These are phyloP conservation scores for Solanum arcanum DNA, from an alignment of 257 asterid genomes.

Conservation along the genomic window DNA sequence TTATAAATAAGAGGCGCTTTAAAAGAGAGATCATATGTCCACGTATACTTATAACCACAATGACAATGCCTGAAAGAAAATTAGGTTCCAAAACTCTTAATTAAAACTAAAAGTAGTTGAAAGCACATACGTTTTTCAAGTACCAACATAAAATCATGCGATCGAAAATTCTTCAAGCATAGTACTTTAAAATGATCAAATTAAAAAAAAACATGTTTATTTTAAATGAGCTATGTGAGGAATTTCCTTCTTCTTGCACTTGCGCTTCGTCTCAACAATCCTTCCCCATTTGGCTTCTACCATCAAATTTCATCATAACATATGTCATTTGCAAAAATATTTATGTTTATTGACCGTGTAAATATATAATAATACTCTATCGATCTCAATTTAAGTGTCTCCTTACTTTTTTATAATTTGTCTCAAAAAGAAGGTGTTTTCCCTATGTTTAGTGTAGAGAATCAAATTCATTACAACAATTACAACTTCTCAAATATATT, in stretches of 20 bases:
- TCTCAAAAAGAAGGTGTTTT: too few species aligned
- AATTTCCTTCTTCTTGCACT: conserved; percentile 2
- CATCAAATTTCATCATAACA: background rate
- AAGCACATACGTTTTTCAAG: background rate
- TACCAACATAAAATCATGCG: background rate
- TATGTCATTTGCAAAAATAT: background rate
- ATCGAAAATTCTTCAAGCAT: background rate
- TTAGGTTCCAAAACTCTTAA: background rate
- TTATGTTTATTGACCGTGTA: background rate
- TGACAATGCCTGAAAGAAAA: background rate
- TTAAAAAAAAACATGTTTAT: background rate
- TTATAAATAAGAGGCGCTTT: too few species aligned
- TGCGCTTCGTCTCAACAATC: background rate
- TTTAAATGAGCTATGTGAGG: background rate
- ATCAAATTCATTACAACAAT: too few species aligned
- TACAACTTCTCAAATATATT: too few species aligned
- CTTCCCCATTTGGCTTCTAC: background rate
- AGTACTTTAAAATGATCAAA: background rate
- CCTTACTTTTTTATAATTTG: background rate
- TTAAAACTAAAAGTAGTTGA: too few species aligned
- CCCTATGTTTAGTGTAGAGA: too few species aligned
- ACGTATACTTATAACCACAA: background rate
- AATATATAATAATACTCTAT: background rate
- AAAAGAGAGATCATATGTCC: too few species aligned
- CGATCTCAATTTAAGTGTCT: background rate